These are phyloP conservation scores for Globisporangium cylindrosporum DNA, from an alignment of 352 stramenopile genomes.

Conservation along the genomic window DNA sequence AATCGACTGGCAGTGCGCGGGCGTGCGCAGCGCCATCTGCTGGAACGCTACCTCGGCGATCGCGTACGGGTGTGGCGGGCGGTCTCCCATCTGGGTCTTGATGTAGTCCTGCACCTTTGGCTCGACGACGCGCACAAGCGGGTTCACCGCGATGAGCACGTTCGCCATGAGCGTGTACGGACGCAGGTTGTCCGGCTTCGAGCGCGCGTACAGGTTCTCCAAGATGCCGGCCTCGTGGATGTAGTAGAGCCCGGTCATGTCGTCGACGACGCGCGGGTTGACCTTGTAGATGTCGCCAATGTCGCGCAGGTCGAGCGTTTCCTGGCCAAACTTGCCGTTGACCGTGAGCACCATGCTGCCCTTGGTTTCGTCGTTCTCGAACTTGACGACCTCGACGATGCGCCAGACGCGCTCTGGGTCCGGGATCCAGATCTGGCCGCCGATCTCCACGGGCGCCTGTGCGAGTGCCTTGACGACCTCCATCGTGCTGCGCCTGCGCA, in stretches of 20 bases:
- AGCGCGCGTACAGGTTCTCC: constrained; percentile 75
- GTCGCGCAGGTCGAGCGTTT: constrained; percentile 76
- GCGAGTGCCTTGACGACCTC: constrained; percentile 67
- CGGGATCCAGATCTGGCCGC: constrained; percentile 84
- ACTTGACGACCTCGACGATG: constrained; percentile 74
- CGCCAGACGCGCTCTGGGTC: constrained; percentile 82
- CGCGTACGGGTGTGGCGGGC: constrained; percentile 77
- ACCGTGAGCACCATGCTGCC: constrained; percentile 66
- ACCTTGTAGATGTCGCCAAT: constrained; percentile 85
- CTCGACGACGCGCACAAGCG: constrained; percentile 75
- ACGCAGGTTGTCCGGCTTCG: constrained; percentile 66
- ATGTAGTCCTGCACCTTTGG: constrained; percentile 87
- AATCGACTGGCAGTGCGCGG: constrained; percentile 84
- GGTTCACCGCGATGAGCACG: constrained; percentile 85
- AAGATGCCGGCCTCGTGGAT: constrained; percentile 87
- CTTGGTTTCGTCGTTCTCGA: constrained; percentile 44
- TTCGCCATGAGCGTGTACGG: constrained; percentile 90
- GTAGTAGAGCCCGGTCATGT: constrained; percentile 88
- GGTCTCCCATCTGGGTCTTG: constrained; percentile 85
- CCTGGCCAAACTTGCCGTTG: constrained; percentile 65
- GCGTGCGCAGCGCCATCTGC: constrained; percentile 82
- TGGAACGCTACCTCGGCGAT: constrained; percentile 88
- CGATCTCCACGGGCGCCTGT: constrained; percentile 70
- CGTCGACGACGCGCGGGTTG: constrained; percentile 82
- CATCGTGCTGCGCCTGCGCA: constrained; percentile 63